Base-by-base conservation (phyloP, 805 yeast species). In the Metschnikowia lochheadii region DNA sequence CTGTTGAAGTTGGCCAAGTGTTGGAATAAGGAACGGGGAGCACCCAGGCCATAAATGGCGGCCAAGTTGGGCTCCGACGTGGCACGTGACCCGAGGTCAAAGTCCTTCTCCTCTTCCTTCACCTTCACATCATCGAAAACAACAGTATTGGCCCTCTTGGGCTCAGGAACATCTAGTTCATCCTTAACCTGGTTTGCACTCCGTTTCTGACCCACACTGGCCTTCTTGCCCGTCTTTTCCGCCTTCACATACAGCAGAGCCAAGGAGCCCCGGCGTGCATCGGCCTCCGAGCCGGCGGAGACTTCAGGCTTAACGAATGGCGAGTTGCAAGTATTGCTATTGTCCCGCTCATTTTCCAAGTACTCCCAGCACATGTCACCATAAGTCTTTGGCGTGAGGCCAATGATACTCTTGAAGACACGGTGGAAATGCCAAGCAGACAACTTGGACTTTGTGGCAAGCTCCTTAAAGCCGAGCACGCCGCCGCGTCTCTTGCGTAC, bases 401-500 rank as follows among this genome's bases (percentile, higher is more conserved):
- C 92, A 5, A 95, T 87, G 53, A 89, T 87, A 49, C 84, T 80
- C 67, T 89, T 85, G 75, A 89, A 89, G 21, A 89, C 96, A 46
- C 96, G 75, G 72, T 89, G 96, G 68, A 89, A 89, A 67, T 89
- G 96, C 96, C 96, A 89, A 23, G 96, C 94, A 10, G 89, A 81
- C 52, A 89, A 76, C 57, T 85, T 85, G 8, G 90, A 84, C 63
- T 89, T 86, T 18, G 88, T 83, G 7, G 96, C 96, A 62, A 89
- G 76, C 64, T 89, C 96, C 65, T 88, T 87, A 72, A 89, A 89
- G 0, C 91, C 92, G 43, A 85, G 68, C 10, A 85, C 88, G 39
- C 89, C 90, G 17, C 92, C 92, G 66, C 89, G 75, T 73, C 87
- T 80, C 63, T 80, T 77, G 46, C 64, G 70, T 36, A 63, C 62